A percentile compares a stretch with the other conserved stretches of the same genome.
Evolutionary conservation across 257 asterid genomes (phyloP).

Genomic region (Capsicum rhomboideum): DNA sequence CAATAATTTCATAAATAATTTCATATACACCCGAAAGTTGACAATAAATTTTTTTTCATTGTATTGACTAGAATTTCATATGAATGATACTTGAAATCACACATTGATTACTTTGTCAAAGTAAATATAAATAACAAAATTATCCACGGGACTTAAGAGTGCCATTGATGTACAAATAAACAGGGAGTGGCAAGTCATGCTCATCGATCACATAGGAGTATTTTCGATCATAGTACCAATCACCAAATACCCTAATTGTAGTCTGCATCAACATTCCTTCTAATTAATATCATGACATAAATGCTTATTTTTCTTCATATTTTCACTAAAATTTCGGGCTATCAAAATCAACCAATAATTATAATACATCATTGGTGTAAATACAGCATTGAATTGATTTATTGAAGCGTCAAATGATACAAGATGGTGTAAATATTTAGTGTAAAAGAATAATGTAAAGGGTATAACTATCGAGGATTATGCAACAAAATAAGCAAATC

Average conservation of each 20-base stretch:
- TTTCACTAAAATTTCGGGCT: not conserved
- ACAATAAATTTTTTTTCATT: not conserved
- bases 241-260: not conserved
- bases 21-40: not conserved
- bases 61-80: not conserved
- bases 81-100: not conserved
- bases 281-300: not conserved
- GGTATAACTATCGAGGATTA: not conserved
- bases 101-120: not conserved
- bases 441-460: not conserved
- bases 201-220: not conserved
- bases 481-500: not conserved
- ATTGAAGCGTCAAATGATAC: not conserved
- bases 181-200: not conserved
- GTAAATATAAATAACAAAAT: not conserved
- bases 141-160: not conserved
- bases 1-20: not conserved
- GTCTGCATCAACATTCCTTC: not conserved
- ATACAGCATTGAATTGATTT: not conserved
- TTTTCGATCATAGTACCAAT: not conserved
- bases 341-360: not conserved
- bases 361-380: not conserved
- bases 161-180: not conserved
- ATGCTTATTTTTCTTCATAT: not conserved
- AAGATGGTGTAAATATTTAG: not conserved